phyloP scores from a whole-genome alignment of 192 early-diverging fungal genomes.

The Backusella luteola region DNA sequence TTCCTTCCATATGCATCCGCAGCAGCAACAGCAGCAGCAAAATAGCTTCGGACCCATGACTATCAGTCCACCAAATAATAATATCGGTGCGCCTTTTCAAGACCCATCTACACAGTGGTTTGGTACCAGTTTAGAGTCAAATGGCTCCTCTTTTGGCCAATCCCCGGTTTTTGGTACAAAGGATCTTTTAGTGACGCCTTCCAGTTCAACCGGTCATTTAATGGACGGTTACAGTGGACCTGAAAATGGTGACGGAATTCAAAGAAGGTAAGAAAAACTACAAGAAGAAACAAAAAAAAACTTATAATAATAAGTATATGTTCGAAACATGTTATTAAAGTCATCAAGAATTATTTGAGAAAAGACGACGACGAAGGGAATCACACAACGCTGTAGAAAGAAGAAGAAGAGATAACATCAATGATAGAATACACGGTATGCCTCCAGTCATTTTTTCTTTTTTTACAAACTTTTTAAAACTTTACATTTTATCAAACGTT shows the following conservation, averaged over 20 bases:
- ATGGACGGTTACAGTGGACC: conserved; percentile 25
- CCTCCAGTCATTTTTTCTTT: background rate
- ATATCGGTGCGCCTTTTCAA: background rate
- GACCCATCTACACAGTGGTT: conserved; percentile 20
- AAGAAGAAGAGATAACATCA: conserved; percentile 24
- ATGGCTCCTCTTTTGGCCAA: conserved; percentile 29
- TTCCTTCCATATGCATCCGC: conserved; percentile 2
- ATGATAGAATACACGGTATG: conserved; percentile 20
- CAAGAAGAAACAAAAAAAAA: background rate
- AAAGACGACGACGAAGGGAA: conserved; percentile 19
- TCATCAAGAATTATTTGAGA: conserved; percentile 24
- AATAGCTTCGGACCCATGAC: conserved; percentile 15
- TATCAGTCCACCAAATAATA: conserved; percentile 20
- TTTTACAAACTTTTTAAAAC: background rate
- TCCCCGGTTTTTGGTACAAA: conserved; percentile 24
- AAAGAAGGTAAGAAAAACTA: conserved; percentile 27
- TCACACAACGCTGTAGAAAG: conserved; percentile 25
- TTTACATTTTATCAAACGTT: background rate
- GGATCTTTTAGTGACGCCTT: conserved; percentile 25
- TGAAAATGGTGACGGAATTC: conserved; percentile 26
- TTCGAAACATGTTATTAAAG: conserved; percentile 9
- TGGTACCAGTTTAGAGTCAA: conserved; percentile 30
- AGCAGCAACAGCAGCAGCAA: conserved; percentile 7
- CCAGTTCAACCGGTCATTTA: conserved; percentile 21
- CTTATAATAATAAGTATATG: background rate